Base-by-base conservation (phyloP, 768 basidiomycete genomes). In the Boletus coccyginus region DNA sequence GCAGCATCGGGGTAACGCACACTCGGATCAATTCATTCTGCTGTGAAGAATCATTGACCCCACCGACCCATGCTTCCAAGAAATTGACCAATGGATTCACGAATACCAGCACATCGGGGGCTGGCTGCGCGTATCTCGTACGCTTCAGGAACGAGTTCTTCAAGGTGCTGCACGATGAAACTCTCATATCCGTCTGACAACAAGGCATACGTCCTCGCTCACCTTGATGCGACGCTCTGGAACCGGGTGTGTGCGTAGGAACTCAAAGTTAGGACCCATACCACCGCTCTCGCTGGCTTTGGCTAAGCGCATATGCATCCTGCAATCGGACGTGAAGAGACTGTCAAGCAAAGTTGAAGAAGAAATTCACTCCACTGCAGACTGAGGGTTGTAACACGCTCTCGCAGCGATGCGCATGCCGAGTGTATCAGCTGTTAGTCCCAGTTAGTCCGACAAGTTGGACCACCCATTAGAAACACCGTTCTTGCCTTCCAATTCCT, bases 301-400 rank as follows among this genome's bases (percentile, higher is more conserved):
- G 0, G 76, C 82, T 56, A 97, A 75, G 9, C 90, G 82, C 46
- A 71, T 68, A 73, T 92, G 94, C 78, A 94, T 81, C 59, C 89
- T 91, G 46, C 33, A 47, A 53, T 19, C 40, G 14, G 35, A 50
- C 44, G n/a, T 52, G 35, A 47, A 32, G 52, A 55, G 8, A 47
- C 41, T 5, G 9, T 46, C 31, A 49, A 35, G 14, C 21, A 4
- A 46, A 21, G 17, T 10, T 3, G 7, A 35, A 21, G 12, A 39
- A 27, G 16, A 42, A 50, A 53, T 29, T 62, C 63, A 94, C 92
- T 80, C 78, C 13, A 89, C 84, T 4, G 91, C 82, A 21, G 86
- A 89, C 17, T 70, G 74, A 0, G 95, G 94, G 65, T 98, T 82
- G 68, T 84, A 98, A 72, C 95, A 98, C 0, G 94, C 95, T 61